phyloP scores from a whole-genome alignment of 176 grass and related monocot species.

The Rhynchospora pubera region DNA sequence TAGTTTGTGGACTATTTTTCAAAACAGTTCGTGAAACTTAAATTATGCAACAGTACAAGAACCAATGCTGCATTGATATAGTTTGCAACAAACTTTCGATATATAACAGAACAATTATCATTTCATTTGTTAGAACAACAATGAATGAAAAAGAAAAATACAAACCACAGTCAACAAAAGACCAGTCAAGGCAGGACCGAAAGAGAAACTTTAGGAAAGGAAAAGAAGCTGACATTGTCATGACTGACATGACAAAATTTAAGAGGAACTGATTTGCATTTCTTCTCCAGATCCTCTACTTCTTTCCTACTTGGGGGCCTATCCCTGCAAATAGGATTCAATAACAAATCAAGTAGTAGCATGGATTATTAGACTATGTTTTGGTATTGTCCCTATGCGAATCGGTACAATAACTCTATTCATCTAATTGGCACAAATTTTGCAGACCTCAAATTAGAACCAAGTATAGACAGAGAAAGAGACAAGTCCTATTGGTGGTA shows the following conservation, averaged over 20 bases:
- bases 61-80: background rate
- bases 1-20: background rate
- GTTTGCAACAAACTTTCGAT: background rate
- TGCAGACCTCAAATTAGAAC: background rate
- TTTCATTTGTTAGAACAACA: background rate
- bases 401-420: background rate
- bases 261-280: conserved; percentile 22
- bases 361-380: background rate
- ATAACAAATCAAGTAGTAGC: background rate
- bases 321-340: conserved; percentile 11
- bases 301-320: conserved; percentile 28
- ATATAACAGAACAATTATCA: background rate
- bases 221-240: conserved; percentile 47
- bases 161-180: background rate
- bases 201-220: conserved; percentile 28
- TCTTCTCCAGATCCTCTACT: conserved; percentile 28
- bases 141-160: background rate
- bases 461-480: background rate
- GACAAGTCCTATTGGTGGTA: background rate
- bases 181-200: conserved; percentile 29
- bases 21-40: background rate
- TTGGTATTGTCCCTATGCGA: background rate
- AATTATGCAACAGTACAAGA: background rate
- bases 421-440: background rate
- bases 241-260: conserved; percentile 39